These are phyloP conservation scores for Hanseniaspora valbyensis DNA, from an alignment of 805 yeast species.

Conservation along the genomic window DNA sequence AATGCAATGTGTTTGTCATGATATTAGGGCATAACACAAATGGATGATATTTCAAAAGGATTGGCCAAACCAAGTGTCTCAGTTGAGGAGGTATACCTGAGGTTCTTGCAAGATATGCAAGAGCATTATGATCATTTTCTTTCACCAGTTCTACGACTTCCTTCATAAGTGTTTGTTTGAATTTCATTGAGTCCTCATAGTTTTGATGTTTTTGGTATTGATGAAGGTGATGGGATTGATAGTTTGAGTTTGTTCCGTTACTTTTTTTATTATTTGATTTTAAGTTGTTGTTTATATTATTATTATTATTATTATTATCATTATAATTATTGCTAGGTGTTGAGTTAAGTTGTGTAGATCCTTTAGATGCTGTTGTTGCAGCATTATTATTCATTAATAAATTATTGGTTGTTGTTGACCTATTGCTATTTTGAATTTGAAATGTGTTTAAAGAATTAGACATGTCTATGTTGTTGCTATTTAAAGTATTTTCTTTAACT, in stretches of 20 bases:
- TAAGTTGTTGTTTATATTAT: too few species aligned
- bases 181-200: slow-evolving; percentile 14
- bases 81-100: slow-evolving; percentile 76
- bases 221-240: slow-evolving; percentile 11
- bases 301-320: too few species aligned
- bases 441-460: too few species aligned
- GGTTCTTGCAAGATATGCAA: slow-evolving; percentile 72
- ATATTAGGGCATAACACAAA: slow-evolving; percentile 68
- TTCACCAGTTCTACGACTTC: slow-evolving; percentile 47
- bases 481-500: too few species aligned
- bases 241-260: neutral
- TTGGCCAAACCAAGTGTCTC: slow-evolving; percentile 75
- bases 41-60: slow-evolving; percentile 70
- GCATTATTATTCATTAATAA: neutral
- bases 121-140: slow-evolving; percentile 55
- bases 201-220: slow-evolving; percentile 13
- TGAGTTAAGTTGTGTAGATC: neutral
- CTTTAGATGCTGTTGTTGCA: neutral
- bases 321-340: too few species aligned
- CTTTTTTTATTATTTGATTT: neutral
- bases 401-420: neutral
- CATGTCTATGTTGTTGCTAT: too few species aligned
- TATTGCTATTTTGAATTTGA: neutral
- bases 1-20: slow-evolving; percentile 39
- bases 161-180: slow-evolving; percentile 34